Conservation (phyloP, 148 eudicot genomes). For the Polygonum maritimum region DNA sequence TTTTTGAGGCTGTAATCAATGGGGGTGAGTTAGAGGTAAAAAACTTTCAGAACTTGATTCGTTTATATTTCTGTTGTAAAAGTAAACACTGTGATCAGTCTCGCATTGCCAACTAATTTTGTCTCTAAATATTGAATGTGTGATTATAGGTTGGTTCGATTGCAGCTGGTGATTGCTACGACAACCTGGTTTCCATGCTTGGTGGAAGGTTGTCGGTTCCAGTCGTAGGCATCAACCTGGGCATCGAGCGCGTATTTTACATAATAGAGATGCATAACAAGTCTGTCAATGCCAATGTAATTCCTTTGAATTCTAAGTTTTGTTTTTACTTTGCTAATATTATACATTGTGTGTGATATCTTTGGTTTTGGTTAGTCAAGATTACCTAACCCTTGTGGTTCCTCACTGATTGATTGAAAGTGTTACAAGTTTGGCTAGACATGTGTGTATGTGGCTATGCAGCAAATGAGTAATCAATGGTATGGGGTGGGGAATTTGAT, state of each 20-base stretch:
- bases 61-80: background rate
- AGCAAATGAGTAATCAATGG: background rate
- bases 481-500: background rate
- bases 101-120: background rate
- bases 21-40: no score
- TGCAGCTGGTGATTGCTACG: constrained; percentile 98
- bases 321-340: no score
- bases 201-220: constrained; percentile 81
- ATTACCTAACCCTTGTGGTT: background rate
- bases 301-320: no score
- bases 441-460: background rate
- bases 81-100: background rate
- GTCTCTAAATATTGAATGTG: background rate
- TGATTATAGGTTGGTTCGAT: constrained; percentile 80
- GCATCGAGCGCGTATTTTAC: constrained; percentile 89
- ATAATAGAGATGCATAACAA: constrained; percentile 91
- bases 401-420: background rate
- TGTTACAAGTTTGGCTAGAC: background rate
- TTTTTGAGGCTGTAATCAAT: no score
- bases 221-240: constrained; percentile 87
- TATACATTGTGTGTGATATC: no score
- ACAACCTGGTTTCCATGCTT: constrained; percentile 91
- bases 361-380: no score
- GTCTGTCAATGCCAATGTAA: constrained; percentile 71
- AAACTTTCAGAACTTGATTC: no score